Conservation (phyloP, 306 rosid species). For the Ceratonia siliqua region DNA sequence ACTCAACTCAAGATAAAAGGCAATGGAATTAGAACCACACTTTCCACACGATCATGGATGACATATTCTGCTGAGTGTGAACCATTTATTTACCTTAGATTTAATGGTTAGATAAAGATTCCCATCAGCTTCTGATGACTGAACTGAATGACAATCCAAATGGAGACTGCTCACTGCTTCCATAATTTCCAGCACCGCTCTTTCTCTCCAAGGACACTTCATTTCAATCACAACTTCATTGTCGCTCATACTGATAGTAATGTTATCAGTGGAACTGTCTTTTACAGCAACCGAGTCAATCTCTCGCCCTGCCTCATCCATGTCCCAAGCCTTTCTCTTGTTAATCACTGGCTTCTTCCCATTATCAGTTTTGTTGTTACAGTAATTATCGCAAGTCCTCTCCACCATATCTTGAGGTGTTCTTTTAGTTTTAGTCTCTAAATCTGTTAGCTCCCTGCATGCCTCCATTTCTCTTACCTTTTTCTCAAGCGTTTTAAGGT, state of each 20-base stretch:
- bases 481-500: conserved; percentile 71
- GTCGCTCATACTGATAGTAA: conserved; percentile 46
- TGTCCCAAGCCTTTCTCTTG: conserved; percentile 73
- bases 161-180: conserved; percentile 56
- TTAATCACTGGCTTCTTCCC: conserved; percentile 50
- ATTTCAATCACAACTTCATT: conserved; percentile 59
- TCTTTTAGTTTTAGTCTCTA: conserved; percentile 49
- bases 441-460: conserved; percentile 37
- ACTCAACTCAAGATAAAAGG: conserved; percentile 1
- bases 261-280: conserved; percentile 37
- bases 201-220: conserved; percentile 57
- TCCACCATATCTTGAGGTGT: conserved; percentile 57
- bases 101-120: conserved; percentile 57
- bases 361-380: conserved; percentile 45
- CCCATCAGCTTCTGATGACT: conserved; percentile 68
- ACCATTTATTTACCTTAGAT: conserved; percentile 56
- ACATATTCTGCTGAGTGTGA: conserved; percentile 9
- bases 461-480: conserved; percentile 70
- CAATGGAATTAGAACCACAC: not conserved
- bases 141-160: conserved; percentile 71
- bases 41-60: not conserved
- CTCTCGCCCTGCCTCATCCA: conserved; percentile 48
- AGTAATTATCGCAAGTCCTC: conserved; percentile 66
- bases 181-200: conserved; percentile 65
- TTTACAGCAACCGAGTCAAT: conserved; percentile 32